These are phyloP conservation scores for Pinus tabuliformis DNA, from an alignment of 75 land plant species.

Conservation along the genomic window DNA sequence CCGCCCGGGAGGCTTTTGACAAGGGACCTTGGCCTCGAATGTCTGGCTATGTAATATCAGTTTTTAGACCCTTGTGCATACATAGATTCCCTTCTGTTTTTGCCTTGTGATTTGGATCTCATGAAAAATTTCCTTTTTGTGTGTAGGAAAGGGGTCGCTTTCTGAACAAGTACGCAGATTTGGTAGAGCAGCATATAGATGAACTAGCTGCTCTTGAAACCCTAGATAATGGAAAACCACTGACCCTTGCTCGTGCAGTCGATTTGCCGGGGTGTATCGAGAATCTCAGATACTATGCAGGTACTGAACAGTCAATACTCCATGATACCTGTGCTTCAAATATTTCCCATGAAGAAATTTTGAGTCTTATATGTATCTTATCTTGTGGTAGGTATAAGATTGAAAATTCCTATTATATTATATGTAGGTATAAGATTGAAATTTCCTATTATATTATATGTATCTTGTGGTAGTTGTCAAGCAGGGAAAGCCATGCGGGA, in stretches of 20 bases:
- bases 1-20: conserved; percentile 71
- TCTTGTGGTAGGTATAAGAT: no score
- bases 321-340: neutral
- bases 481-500: no score
- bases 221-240: conserved; percentile 67
- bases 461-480: no score
- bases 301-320: conserved; percentile 9
- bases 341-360: neutral
- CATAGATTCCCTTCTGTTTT: no score
- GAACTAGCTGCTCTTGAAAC: conserved; percentile 66
- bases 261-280: conserved; percentile 37
- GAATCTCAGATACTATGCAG: conserved; percentile 58
- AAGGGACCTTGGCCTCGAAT: conserved; percentile 73
- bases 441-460: no score
- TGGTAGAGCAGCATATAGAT: conserved; percentile 63
- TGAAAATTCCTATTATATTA: no score
- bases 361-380: neutral
- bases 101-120: no score
- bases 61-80: no score
- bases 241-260: conserved; percentile 21
- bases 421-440: no score
- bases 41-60: conserved; percentile 36
- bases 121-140: neutral
- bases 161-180: conserved; percentile 60
- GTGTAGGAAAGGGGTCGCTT: conserved; percentile 58